These are phyloP conservation scores for Agarophyton chilense DNA, from an alignment of 23 red algal genomes.

Conservation along the genomic window DNA sequence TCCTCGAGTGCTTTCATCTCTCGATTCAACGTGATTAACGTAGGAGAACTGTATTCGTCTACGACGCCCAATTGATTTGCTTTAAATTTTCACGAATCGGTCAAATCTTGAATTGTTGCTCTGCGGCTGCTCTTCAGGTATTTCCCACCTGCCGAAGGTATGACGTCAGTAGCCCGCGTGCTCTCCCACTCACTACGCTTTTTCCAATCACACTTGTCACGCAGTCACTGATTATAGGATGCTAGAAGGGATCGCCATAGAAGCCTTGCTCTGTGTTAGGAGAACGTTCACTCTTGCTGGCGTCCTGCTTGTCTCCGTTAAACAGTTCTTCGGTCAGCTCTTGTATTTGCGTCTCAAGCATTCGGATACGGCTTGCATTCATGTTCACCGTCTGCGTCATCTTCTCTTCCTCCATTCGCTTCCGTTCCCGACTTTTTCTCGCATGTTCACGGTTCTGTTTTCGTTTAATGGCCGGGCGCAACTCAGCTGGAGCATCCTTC, in stretches of 20 bases:
- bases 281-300: constrained; percentile 6
- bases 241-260: constrained; percentile 22
- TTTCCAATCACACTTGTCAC: too few species aligned
- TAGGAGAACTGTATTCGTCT: too few species aligned
- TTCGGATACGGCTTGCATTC: background rate
- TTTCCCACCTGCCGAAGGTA: too few species aligned
- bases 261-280: background rate
- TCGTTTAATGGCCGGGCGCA: constrained; percentile 16
- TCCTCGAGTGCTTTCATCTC: too few species aligned
- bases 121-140: too few species aligned
- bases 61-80: too few species aligned
- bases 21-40: too few species aligned
- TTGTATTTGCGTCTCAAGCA: background rate
- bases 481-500: background rate
- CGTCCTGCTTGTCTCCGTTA: background rate
- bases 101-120: too few species aligned
- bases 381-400: background rate
- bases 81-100: too few species aligned
- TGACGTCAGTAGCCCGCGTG: too few species aligned
- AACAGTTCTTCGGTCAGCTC: background rate
- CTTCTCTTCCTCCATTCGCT: constrained; percentile 5
- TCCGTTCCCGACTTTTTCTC: constrained; percentile 14
- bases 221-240: too few species aligned
- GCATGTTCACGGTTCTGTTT: constrained; percentile 31
- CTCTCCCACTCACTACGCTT: too few species aligned